Evolutionary conservation across 106 monocot species (phyloP).

Genomic region (Allium sativum): DNA sequence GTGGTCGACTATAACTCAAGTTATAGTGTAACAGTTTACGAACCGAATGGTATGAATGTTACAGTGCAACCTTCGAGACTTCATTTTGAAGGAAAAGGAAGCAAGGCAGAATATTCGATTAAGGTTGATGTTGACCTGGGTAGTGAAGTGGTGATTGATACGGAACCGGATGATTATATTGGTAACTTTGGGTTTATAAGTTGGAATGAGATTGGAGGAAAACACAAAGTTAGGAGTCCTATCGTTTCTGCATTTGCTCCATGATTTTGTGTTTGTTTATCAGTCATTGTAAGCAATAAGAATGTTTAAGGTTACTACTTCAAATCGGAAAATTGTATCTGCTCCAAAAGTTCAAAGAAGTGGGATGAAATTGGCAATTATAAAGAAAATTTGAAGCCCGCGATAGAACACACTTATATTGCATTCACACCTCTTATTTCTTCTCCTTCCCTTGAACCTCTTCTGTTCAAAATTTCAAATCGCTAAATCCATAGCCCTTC

Average conservation of each 20-base stretch:
- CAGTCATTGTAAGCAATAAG: no score
- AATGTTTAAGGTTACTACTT: no score
- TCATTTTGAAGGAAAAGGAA: conserved; percentile 8
- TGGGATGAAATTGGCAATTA: no score
- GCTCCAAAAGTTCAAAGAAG: no score
- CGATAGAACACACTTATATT: no score
- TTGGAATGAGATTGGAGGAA: conserved; percentile 23
- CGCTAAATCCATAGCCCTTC: no score
- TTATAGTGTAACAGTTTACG: conserved; percentile 11
- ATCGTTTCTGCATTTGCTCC: conserved; percentile 21
- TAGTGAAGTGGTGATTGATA: background rate
- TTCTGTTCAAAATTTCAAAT: no score
- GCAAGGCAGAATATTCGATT: conserved; percentile 6
- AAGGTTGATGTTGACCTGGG: conserved; percentile 1
- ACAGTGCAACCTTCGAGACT: conserved; percentile 13
- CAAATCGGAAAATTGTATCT: no score
- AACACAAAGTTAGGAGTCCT: conserved; percentile 24
- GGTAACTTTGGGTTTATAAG: conserved; percentile 24
- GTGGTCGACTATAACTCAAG: conserved; percentile 11
- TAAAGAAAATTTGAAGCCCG: no score
- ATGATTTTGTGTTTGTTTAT: background rate
- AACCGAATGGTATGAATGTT: conserved; percentile 21
- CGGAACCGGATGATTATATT: background rate
- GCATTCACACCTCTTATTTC: no score
- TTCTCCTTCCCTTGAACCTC: no score